phyloP scores from a whole-genome alignment of 768 basidiomycete genomes.

The Steccherinum ochraceum region DNA sequence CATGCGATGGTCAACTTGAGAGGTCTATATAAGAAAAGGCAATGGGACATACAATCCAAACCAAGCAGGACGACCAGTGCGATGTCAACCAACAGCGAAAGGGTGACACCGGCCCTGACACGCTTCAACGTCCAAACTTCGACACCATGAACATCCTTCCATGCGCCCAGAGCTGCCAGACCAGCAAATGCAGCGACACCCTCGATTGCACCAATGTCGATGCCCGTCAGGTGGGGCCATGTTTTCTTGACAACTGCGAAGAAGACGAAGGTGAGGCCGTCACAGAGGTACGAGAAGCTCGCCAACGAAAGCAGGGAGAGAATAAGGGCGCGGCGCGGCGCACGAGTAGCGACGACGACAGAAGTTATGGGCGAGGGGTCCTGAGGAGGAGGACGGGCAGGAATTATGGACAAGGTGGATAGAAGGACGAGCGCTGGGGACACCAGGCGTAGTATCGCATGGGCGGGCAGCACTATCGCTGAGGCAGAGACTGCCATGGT shows the following conservation, averaged over 20 bases:
- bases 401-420: conserved; percentile 53
- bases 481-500: conserved; percentile 8
- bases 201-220: conserved; percentile 60
- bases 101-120: conserved; percentile 46
- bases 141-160: conserved; percentile 70
- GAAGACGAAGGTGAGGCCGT: conserved; percentile 68
- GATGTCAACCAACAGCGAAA: conserved; percentile 54
- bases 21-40: neutral
- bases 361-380: conserved; percentile 63
- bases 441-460: conserved; percentile 55
- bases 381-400: conserved; percentile 37
- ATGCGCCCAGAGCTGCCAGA: conserved; percentile 68
- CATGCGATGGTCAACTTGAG: neutral
- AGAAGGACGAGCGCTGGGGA: conserved; percentile 65
- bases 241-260: conserved; percentile 56
- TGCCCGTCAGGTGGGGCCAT: conserved; percentile 60
- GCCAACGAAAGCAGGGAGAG: conserved; percentile 62
- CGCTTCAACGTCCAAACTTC: conserved; percentile 60
- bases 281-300: conserved; percentile 69
- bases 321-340: conserved; percentile 75
- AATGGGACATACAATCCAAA: conserved; percentile 14
- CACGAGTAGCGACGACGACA: conserved; percentile 65
- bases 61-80: conserved; percentile 43
- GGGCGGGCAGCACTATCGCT: conserved; percentile 26
- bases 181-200: conserved; percentile 68